Percentiles rank a stretch among this genome's conserved stretches.
Conservation (phyloP, 371 early-diverging fungal genomes). For the Blakeslea trispora region DNA sequence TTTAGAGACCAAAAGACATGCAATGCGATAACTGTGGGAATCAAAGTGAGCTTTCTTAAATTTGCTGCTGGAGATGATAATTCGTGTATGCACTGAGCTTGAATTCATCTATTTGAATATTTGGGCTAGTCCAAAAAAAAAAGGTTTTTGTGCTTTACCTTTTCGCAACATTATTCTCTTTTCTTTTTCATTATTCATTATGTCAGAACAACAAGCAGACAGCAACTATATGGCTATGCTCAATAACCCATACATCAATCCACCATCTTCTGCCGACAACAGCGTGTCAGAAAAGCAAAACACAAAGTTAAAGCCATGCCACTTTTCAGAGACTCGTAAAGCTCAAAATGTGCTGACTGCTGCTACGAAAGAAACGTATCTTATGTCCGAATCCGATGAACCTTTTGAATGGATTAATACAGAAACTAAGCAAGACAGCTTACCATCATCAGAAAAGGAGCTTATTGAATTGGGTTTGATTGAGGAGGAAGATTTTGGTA, state of each 20-base stretch:
- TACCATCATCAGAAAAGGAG: slow-evolving; percentile 14
- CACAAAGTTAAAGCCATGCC: slow-evolving; percentile 4
- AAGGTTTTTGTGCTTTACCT: too few species aligned
- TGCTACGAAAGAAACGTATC: slow-evolving; percentile 11
- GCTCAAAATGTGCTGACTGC: slow-evolving; percentile 7
- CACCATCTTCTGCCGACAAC: background rate
- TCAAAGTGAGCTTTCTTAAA: too few species aligned
- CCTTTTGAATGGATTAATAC: slow-evolving; percentile 24
- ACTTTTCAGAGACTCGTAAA: slow-evolving; percentile 6
- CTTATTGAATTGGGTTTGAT: slow-evolving; percentile 14
- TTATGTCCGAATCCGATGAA: slow-evolving; percentile 27
- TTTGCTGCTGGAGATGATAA: too few species aligned
- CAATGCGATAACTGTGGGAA: too few species aligned
- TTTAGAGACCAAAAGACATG: too few species aligned
- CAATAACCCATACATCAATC: slow-evolving; percentile 26
- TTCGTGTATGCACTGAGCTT: too few species aligned
- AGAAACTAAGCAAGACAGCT: background rate
- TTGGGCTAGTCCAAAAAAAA: too few species aligned
- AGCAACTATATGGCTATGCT: slow-evolving; percentile 25
- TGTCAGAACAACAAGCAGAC: slow-evolving; percentile 10
- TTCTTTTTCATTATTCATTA: background rate
- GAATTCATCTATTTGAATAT: too few species aligned
- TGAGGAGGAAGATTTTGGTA: background rate
- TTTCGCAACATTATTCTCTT: too few species aligned
- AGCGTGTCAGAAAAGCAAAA: background rate